Base-by-base conservation (phyloP, 768 basidiomycete genomes). In the Rubroboletus satanas region DNA sequence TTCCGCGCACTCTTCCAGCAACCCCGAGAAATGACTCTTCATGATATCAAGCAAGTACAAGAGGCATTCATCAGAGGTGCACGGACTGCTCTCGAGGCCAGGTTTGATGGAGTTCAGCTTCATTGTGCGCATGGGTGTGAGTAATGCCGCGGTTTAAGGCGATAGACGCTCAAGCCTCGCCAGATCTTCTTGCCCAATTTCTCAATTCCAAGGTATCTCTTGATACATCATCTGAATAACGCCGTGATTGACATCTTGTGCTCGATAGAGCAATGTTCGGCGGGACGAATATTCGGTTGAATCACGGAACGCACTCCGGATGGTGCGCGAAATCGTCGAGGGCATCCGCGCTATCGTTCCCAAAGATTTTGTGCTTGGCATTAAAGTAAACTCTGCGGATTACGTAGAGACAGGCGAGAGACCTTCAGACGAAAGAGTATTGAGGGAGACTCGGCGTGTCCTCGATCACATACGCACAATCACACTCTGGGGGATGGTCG, bases 121-220 rank as follows among this genome's bases (percentile, higher is more conserved):
- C 95, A 97, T 67, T 87, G 77, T 26, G 86, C 86, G 1, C 93
- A 95, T 69, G 93, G 93, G 36, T 94, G 88, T 91, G 51, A 70
- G 88, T 81, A 5, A 32, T 36, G 18, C 18, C 23, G 21, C 32
- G 31, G 12, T 43, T 26, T 26, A 26, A 26, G 26, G 26, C 26
- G 29, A 54, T 18, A 33, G 2, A n/a, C 11, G 8, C 33, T 38
- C 29, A 58, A 10, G 21, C 1, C 2, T 28, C 10, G 7, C 21
- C 52, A 92, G 90, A 93, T 69, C 77, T 95, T 23, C 72, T 95
- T 18, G 77, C 90, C 0, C 84, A 91, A 58, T 93, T 93, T 64
- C 72, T 94, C 21, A 88, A 84, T 5, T 80, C 81, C 3, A 86
- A 86, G 77, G 90, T 88, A 62, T 43, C 12, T 37, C 5, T 14